Percentiles rank a stretch among this genome's conserved stretches.
These are phyloP conservation scores for Priceomyces haplophilus DNA, from an alignment of 805 yeast genomes.

Conservation along the genomic window DNA sequence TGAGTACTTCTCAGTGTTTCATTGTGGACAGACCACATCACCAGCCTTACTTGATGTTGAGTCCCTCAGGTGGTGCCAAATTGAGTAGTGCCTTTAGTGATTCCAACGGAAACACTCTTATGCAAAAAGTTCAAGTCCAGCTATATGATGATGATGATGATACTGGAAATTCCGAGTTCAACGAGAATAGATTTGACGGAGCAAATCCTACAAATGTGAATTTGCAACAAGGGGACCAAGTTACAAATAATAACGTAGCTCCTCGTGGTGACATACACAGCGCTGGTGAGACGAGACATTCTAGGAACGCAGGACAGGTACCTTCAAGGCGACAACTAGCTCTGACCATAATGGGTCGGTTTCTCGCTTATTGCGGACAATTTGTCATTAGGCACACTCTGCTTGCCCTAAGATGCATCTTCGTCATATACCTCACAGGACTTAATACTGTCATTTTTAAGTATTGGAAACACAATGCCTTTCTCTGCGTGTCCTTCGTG, in stretches of 20 bases:
- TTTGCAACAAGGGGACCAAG: background rate
- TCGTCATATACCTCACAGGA: constrained; percentile 11
- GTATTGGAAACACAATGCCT: constrained; percentile 6
- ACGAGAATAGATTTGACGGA: background rate
- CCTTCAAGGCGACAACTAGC: too few species aligned
- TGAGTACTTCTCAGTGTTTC: constrained; percentile 43
- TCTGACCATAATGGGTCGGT: background rate
- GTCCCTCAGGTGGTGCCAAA: constrained; percentile 32
- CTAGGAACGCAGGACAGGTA: too few species aligned
- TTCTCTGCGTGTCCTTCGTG: background rate
- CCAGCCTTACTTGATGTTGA: constrained; percentile 38
- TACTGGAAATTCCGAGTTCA: too few species aligned
- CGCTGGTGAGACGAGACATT: too few species aligned
- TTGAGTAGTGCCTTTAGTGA: constrained; percentile 15
- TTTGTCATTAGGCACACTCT: background rate
- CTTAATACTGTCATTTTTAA: constrained; percentile 4
- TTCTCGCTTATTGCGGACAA: background rate
- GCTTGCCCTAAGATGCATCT: constrained; percentile 4
- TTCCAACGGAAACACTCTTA: constrained; percentile 13
- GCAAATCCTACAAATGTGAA: background rate
- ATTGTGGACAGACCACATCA: constrained; percentile 31
- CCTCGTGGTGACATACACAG: too few species aligned
- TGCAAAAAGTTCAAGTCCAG: constrained; percentile 26
- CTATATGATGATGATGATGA: constrained; percentile 9
- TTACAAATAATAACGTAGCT: too few species aligned